phyloP scores from a whole-genome alignment of 2,329 filamentous ascomycete genomes.

The Chaetomiaceae sp. region DNA sequence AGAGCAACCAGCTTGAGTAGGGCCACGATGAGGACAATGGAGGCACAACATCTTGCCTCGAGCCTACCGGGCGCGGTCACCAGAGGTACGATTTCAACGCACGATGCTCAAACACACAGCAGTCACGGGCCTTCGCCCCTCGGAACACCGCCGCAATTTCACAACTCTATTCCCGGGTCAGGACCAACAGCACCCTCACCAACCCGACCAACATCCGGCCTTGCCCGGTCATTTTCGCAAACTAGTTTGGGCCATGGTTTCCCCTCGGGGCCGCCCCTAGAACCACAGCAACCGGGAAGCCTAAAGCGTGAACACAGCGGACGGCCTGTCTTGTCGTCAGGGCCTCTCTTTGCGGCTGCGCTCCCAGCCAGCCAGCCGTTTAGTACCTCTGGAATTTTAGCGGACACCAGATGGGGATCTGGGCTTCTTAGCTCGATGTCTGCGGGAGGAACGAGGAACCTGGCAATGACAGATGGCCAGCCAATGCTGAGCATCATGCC shows the following conservation, averaged over 20 bases:
- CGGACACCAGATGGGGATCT: conserved; percentile 23
- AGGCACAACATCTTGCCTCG: conserved; percentile 28
- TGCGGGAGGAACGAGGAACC: conserved; percentile 17
- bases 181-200: conserved; percentile 11
- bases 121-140: conserved; percentile 24
- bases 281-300: conserved; percentile 13
- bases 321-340: conserved; percentile 16
- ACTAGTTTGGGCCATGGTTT: conserved; percentile 28
- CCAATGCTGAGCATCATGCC: conserved; percentile 34
- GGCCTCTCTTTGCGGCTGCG: conserved; percentile 17
- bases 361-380: conserved; percentile 9
- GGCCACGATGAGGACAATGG: conserved; percentile 30
- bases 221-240: conserved; percentile 37
- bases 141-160: conserved; percentile 20
- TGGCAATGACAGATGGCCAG: conserved; percentile 29
- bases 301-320: conserved; percentile 22
- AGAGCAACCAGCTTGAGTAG: conserved; percentile 48
- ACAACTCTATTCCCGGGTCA: conserved; percentile 3
- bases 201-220: conserved; percentile 24
- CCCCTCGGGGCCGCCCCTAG: conserved; percentile 22
- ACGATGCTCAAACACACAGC: conserved; percentile 24
- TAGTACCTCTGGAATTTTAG: neutral
- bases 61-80: conserved; percentile 26
- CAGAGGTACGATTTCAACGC: conserved; percentile 12
- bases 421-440: conserved; percentile 14